Evolutionary conservation across 805 yeast species (phyloP), one percentile per base, ranked within the genome.

Genomic region (Ogataea saltuana): DNA sequence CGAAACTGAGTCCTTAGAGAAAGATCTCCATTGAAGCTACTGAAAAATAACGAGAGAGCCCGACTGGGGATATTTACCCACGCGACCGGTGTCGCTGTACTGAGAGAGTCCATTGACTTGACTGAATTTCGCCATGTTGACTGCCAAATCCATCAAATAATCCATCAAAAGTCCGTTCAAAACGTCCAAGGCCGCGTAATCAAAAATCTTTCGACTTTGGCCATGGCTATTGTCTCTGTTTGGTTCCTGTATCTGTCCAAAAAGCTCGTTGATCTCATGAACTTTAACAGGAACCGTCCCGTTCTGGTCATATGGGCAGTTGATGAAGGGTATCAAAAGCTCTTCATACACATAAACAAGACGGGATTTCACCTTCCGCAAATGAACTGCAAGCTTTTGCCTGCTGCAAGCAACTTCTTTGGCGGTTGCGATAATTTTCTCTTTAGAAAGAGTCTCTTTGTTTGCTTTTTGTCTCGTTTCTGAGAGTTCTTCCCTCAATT

Each of bases 291-390:
- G 23, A 29, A 35, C 19, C 6, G 19, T 27, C 16, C 32, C 33
- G 10, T 26, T 21, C 33, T 32, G 39, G 13, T 33, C 35, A 21
- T 19, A 34, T 12, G 33, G 31, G 41, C 50, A 49, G 21, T 41
- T 41, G 20, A 46, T 33, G 23, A 49, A 49, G 8, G 53, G 53
- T 19, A 49, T 35, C 41, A 49, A 32, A 21, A 49, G 46, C 26
- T 46, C 44, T 30, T 49, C 48, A 34, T 49, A 49, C 6, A 49
- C 25, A 25, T 18, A 40, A 7, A 41, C 39, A 18, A 49, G 33
- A 17, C 40, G 44, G 5, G 49, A 45, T 23, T 39, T 39, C 21
- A 49, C 9, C 18, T 29, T n/a, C 15, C 28, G 35, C 17, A 41
- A 34, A 22, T 19, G 17, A 13, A 16, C 21, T 21, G 15, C n/a